A percentile compares a stretch with the other conserved stretches of the same genome.
phyloP scores from a whole-genome alignment of 257 asterid genomes.

The Haberlea rhodopensis region DNA sequence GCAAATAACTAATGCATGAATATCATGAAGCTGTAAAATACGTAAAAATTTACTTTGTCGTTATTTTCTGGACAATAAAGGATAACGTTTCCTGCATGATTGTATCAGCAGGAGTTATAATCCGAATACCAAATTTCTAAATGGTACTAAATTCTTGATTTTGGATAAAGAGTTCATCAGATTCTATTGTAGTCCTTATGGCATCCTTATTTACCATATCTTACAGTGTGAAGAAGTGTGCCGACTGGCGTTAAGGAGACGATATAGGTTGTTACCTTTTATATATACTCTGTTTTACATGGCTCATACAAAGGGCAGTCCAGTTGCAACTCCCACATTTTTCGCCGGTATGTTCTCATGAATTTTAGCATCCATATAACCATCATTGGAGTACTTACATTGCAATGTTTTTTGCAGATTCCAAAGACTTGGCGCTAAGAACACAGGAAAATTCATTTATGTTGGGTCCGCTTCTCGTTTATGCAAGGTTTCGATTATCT shows the following conservation, averaged over 20 bases:
- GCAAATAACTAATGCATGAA: neutral
- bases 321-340: conserved; percentile 83
- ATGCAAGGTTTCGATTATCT: conserved; percentile 61
- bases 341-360: conserved; percentile 56
- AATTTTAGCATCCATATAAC: conserved; percentile 12
- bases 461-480: conserved; percentile 86
- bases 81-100: neutral
- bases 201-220: conserved; percentile 21
- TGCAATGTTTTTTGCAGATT: conserved; percentile 52
- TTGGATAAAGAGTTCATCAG: neutral
- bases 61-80: neutral
- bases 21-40: neutral
- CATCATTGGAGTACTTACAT: conserved; percentile 1
- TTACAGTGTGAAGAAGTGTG: conserved; percentile 93
- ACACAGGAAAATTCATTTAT: conserved; percentile 73
- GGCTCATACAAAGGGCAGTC: conserved; percentile 78
- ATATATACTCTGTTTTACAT: conserved; percentile 83
- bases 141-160: no score
- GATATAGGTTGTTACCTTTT: conserved; percentile 84
- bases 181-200: conserved; percentile 20
- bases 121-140: neutral
- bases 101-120: neutral
- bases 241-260: conserved; percentile 82
- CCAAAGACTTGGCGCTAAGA: conserved; percentile 69
- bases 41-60: neutral